Evolutionary conservation across 2,329 filamentous ascomycete genomes (phyloP), one percentile per base, ranked within the genome.

Genomic region (Aureobasidium melanogenum): DNA sequence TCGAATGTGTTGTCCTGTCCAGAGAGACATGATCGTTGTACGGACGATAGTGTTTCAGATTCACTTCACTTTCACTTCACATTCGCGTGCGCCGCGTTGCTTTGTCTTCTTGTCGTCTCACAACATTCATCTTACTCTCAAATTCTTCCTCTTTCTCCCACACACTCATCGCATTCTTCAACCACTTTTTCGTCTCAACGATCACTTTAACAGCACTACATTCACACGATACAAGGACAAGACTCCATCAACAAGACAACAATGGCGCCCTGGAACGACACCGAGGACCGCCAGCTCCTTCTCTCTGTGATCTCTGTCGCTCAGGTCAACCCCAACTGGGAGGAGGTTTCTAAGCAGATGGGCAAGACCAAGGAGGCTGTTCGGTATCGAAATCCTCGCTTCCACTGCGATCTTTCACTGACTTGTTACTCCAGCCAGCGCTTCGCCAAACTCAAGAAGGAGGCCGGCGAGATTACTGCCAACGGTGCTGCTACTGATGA

Each of bases 371-470:
- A 19, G 14, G 52, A 57, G 24, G 24, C 32, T 22, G 36, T 62
- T 17, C 51, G 43, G 60, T 61, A 38, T 12, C 39, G 8, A 26
- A 10, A 9, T 26, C 14, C 1, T 17, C 19, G 24, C 5, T 24
- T 7, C 22, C 2, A 5, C n/a, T 43, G 5, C 7, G 12, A 15
- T 43, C 22, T 28, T n/a, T 34, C 12, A 6, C 34, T 50, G 6
- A 38, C 22, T 15, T 32, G n/a, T 44, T n/a, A 8, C n/a, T 56
- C 5, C 19, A 62, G 60, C 28, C 60, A 62, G 52, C 60, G 46
- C 44, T 57, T 17, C 44, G 9, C 12, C 3, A 62, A 57, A n/a
- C 34, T 62, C 9, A 62, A 62, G 60, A 62, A 62, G 52, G 52
- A 58, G 19, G 44, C 52, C 14, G n/a, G 22, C 32, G 34, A 28